Evolutionary conservation across 2,329 filamentous ascomycete species (phyloP), one percentile per base, ranked within the genome.

Genomic region (Beauveria asiatica): DNA sequence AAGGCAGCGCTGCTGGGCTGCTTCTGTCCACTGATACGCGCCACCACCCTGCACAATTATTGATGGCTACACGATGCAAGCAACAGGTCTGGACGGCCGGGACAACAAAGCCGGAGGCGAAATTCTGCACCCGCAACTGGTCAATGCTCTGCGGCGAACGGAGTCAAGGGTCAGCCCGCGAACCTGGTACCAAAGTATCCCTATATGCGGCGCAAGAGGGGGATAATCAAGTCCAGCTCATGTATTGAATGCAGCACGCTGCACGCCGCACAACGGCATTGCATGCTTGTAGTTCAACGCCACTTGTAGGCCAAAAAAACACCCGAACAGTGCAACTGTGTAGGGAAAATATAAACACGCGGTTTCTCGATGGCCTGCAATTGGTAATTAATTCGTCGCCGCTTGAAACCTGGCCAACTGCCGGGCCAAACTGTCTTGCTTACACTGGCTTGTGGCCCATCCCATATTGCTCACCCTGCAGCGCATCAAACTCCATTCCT

Each of bases 91-190:
- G 33, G 56, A 51, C 17, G 46, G 21, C 44, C 37, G 37, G 56
- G 46, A 50, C 30, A 27, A 42, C n/a, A 50, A 57, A 57, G 55
- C 45, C 45, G 33, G 46, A 51, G 23, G 56, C 46, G 37, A 58
- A 30, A 42, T 51, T n/a, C 45, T 42, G 45, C 56, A 44, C 41
- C 46, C 21, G 46, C 23, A 21, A 50, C 21, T 41, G 45, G 46
- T 9, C 56, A 51, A 42, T 50, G 45, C 46, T 21, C 23, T 10
- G 46, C 17, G 23, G 21, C 33, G 46, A 58, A 48, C 19, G 44
- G 54, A 49, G 39, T 44, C 44, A 44, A 48, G 30, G 23, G 30
- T 57, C 54, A 49, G 44, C 54, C 44, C 25, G 9, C 11, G 42
- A 51, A 39, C 23, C 33, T 33, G 23, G n/a, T 45, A 45, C n/a